Conservation (phyloP, 768 basidiomycete genomes). For the Exidia glandulosa region DNA sequence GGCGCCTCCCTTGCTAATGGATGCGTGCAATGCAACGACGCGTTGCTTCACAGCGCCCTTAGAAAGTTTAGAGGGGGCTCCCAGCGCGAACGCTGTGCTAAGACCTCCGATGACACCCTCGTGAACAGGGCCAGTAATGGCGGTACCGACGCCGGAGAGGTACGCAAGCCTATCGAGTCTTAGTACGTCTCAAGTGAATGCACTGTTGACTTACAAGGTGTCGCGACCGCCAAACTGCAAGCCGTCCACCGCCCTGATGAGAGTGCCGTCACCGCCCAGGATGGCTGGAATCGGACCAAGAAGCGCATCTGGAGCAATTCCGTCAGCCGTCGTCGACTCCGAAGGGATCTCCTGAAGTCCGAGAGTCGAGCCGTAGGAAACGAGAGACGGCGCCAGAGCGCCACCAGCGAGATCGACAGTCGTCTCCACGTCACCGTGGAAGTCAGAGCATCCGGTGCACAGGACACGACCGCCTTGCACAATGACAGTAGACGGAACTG, state of each 20-base stretch:
- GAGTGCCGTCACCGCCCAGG: slow-evolving; percentile 40
- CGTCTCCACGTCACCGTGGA: slow-evolving; percentile 9
- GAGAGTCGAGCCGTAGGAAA: slow-evolving; percentile 24
- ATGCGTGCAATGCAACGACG: slow-evolving; percentile 52
- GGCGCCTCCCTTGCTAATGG: slow-evolving; percentile 27
- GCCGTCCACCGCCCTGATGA: slow-evolving; percentile 50
- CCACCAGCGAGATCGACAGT: slow-evolving; percentile 26
- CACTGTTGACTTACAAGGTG: slow-evolving; percentile 43
- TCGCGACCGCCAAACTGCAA: slow-evolving; percentile 58
- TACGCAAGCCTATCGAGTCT: slow-evolving; percentile 41
- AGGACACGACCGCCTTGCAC: slow-evolving; percentile 21
- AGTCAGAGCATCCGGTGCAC: slow-evolving; percentile 18
- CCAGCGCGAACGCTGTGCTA: slow-evolving; percentile 51
- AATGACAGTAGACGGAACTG: slow-evolving; percentile 9
- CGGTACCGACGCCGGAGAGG: slow-evolving; percentile 54
- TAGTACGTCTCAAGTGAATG: not conserved
- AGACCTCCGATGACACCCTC: slow-evolving; percentile 45
- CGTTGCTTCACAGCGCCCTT: slow-evolving; percentile 49
- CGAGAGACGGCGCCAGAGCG: slow-evolving; percentile 16
- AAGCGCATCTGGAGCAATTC: slow-evolving; percentile 10
- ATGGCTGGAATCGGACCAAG: slow-evolving; percentile 34
- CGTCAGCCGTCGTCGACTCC: slow-evolving; percentile 25
- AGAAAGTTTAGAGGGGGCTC: slow-evolving; percentile 46
- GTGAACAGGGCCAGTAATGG: slow-evolving; percentile 39
- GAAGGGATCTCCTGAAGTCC: slow-evolving; percentile 25